Evolutionary conservation across 352 stramenopile species (phyloP), one percentile per base, ranked within the genome.

Genomic region (Thalassiosira livingstoniorum): DNA sequence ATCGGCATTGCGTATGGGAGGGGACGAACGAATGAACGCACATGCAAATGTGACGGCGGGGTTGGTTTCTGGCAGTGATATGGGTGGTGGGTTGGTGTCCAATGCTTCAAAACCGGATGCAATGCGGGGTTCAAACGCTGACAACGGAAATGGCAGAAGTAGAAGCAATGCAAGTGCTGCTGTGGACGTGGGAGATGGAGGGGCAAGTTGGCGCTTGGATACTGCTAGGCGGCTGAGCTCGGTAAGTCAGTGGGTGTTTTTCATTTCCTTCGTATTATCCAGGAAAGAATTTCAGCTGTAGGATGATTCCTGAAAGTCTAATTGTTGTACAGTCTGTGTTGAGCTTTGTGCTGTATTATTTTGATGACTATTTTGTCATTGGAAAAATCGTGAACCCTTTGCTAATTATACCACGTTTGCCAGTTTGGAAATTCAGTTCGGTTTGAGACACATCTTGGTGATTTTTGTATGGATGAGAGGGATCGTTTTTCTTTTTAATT

Each of bases 1-100:
- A 42, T 77, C 70, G 27, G 79, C 79, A 21, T 58, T 86, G n/a
- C 65, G 79, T 29, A 86, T 86, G 69, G 74, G 79, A 23, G 65
- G 43, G 21, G 78, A 61, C 23, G 66, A 62, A 1, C 3, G 34
- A 25, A 42, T 39, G 7, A 18, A 18, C 23, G 34, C 51, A 1
- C 18, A 7, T 58, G 47, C 47, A 25, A 58, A 27, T 23, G 10
- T 5, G 4, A 29, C 5, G 21, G 21, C 11, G 7, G 4, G n/a
- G 4, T 29, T 11, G 21, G 27, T 58, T 23, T 10, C 11, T 4
- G 21, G 47, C 10, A 58, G 47, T 58, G 47, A 47, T 47, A 18
- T 18, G 7, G 4, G 11, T 11, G 21, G 4, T 10, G 4, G 7
- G 47, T n/a, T n/a, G 27, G 21, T 58, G 11, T 7, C 21, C 13